Evolutionary conservation across 169 alveolate genomes (phyloP).

Genomic region (Cystoisospora suis): DNA sequence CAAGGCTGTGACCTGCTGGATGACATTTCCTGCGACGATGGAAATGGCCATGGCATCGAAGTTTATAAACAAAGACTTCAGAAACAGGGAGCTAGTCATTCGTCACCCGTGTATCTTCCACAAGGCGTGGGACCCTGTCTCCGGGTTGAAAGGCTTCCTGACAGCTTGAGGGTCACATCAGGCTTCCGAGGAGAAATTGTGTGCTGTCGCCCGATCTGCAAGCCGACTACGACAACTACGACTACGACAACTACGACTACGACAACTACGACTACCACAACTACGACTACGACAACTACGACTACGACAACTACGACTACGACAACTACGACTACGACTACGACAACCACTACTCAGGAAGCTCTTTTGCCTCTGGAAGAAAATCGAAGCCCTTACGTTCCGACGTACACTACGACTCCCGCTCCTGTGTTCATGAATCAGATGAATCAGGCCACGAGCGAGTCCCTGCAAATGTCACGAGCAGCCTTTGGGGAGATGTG

Average conservation of each 20-base stretch:
- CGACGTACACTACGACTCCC: conserved; percentile 30
- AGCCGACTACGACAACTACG: conserved; percentile 18
- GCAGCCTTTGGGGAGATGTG: conserved; percentile 29
- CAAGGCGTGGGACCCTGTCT: conserved; percentile 21
- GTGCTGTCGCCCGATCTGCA: conserved; percentile 27
- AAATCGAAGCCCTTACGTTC: background rate
- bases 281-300: conserved; percentile 4
- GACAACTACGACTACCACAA: conserved; percentile 5
- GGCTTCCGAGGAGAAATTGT: conserved; percentile 24
- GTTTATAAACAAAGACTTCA: conserved; percentile 7
- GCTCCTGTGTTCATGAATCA: background rate
- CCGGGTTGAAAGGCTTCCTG: conserved; percentile 31
- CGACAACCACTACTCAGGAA: conserved; percentile 20
- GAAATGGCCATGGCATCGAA: conserved; percentile 15
- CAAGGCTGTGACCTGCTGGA: conserved; percentile 29
- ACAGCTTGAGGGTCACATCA: conserved; percentile 16
- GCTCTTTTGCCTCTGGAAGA: conserved; percentile 23
- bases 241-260: conserved; percentile 33
- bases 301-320: conserved; percentile 28
- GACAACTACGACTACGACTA: conserved; percentile 22
- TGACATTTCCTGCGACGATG: conserved; percentile 35
- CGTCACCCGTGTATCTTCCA: background rate
- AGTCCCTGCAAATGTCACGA: background rate
- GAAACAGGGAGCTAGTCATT: background rate
- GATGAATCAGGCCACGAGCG: background rate